Evolutionary conservation across 768 basidiomycete genomes (phyloP), one percentile per base, ranked within the genome.

Genomic region (Podaxis pistillaris): DNA sequence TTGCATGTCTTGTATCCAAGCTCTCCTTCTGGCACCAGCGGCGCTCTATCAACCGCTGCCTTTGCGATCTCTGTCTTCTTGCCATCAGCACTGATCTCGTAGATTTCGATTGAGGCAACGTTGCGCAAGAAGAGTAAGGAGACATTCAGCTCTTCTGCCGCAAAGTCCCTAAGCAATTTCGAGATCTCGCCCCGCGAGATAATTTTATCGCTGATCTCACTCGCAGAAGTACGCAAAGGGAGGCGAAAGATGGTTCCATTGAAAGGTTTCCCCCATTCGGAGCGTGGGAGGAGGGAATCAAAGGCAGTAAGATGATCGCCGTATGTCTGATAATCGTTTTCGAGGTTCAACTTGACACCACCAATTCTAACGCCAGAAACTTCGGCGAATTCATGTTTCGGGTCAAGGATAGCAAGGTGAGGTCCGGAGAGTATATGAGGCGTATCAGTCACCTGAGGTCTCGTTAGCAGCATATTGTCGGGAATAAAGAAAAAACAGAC

Each of bases 361-460:
- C 44, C 44, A 46, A 17, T 19, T 46, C 17, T 46, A n/a, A 33
- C 8, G 36, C 79, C 79, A 1, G 74, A 75, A 5, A 28, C 28
- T 9, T 65, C 57, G 11, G 66, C 63, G 60, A 76, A 73, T 12
- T 49, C 58, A 19, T 71, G 64, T 49, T 79, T 71, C 1, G 82
- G 82, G 60, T 83, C 83, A 13, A 83, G 75, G 26, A 83, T 74
- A 0, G 72, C 78, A 4, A 85, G 65, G 1, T 66, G 68, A 4
- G 69, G 41, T 3, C 71, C 77, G 0, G 83, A 85, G 1, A 83
- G 68, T 22, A 83, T 76, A 67, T 84, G 81, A 0, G 81, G 81
- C 17, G 68, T 75, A 66, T 85, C 83, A 1, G 82, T 82, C 4
- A 83, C 64, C 83, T 84, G 50, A n/a, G 41, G 47, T 47, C 5